Evolutionary conservation across 192 early-diverging fungal species (phyloP), one percentile per base, ranked within the genome.

Genomic region (Rhizoclosmatium globosum): DNA sequence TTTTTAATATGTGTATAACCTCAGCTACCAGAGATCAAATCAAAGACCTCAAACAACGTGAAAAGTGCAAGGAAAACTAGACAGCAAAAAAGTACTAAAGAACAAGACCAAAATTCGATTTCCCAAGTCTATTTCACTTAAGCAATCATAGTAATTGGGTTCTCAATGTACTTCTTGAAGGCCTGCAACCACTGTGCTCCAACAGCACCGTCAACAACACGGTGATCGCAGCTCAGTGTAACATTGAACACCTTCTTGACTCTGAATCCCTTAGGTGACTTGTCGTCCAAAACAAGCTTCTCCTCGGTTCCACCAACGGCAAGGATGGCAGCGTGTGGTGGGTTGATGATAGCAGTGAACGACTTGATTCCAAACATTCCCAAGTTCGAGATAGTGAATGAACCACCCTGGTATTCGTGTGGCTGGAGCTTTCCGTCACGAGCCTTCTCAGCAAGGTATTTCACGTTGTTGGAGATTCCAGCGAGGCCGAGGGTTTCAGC

Each of bases 281-380:
- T 47, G 3, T 58, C 67, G 59, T 89, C 88, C 42, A 87, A 38
- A 9, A 89, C 88, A 45, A 87, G 68, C 81, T 93, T 94, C 80
- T 94, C 89, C 82, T 90, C 85, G n/a, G n/a, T 85, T 67, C 81
- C 85, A n/a, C 97, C 97, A 44, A 99, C 92, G 77, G 96, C 96
- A 46, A 99, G 89, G 81, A 99, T 99, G 75, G 92, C 92, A 3
- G 95, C 84, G 75, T 98, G 96, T 38, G 96, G 96, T 47, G 95
- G 94, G 89, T 99, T 98, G 86, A 99, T 97, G 79, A 99, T 99
- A 68, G 97, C 97, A 47, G 96, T 95, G 88, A 99, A 99, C 78
- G 93, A 91, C 74, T 91, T 90, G 83, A 98, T 91, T 61, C 95
- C 96, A 79, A 90, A 97, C 97, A 99, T 99, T 74, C 97, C 97